These are phyloP conservation scores for Sarocladium oryzae DNA, from an alignment of 2,329 filamentous ascomycete species.

Conservation along the genomic window DNA sequence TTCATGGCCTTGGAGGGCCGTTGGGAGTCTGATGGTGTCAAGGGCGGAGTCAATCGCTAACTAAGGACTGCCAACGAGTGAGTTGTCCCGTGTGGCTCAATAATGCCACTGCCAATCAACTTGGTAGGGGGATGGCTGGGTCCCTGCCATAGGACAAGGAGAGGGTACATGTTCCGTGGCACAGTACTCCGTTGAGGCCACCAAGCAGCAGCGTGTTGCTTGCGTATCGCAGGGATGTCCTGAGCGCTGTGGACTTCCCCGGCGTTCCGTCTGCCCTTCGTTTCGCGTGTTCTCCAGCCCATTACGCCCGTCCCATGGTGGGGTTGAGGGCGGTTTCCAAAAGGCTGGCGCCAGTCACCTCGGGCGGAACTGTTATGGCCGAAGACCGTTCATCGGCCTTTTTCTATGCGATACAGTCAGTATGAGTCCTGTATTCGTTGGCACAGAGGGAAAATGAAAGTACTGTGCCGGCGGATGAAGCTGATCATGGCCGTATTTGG, in stretches of 20 bases:
- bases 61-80: background rate
- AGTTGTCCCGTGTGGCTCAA: background rate
- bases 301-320: background rate
- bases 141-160: background rate
- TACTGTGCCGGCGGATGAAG: too few relatives aligned
- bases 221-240: background rate
- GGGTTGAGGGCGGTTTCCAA: background rate
- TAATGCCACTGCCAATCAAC: background rate
- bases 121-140: background rate
- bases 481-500: background rate
- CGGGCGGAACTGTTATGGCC: background rate
- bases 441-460: too few relatives aligned
- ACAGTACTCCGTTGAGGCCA: background rate
- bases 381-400: background rate
- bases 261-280: conserved; percentile 1
- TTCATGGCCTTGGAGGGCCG: conserved; percentile 3
- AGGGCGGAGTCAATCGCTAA: conserved; percentile 1
- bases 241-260: background rate
- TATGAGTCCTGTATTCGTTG: too few relatives aligned
- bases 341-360: background rate
- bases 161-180: background rate
- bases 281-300: background rate
- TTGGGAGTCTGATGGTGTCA: conserved; percentile 7
- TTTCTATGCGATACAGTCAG: too few relatives aligned
- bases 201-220: background rate